These are phyloP conservation scores for Trichosporon inkin DNA, from an alignment of 1,284 basidiomycete species.

Conservation along the genomic window DNA sequence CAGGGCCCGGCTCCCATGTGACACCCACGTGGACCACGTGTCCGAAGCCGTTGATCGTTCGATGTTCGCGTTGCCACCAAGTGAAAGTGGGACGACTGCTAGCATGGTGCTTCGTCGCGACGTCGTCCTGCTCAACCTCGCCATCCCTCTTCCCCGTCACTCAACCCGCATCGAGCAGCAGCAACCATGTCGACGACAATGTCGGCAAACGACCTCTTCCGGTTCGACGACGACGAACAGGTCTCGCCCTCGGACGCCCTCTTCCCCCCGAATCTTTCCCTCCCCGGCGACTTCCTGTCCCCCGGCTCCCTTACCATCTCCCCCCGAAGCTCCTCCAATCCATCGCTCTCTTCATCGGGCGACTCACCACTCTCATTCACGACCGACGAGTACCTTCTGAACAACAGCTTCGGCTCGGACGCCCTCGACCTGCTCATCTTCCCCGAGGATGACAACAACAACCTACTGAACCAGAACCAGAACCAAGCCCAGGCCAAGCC, in stretches of 20 bases:
- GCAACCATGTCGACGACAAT: slow-evolving; percentile 21
- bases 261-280: slow-evolving; percentile 30
- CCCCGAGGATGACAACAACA: slow-evolving; percentile 21
- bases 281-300: slow-evolving; percentile 21
- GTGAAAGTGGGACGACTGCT: no score
- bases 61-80: no score
- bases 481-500: neutral
- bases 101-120: no score
- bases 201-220: slow-evolving; percentile 20
- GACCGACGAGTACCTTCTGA: slow-evolving; percentile 39
- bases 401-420: slow-evolving; percentile 27
- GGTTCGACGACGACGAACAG: slow-evolving; percentile 23
- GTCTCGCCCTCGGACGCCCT: slow-evolving; percentile 27
- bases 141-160: no score
- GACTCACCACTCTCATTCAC: slow-evolving; percentile 36
- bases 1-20: no score
- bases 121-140: no score
- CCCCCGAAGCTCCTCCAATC: slow-evolving; percentile 20
- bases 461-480: neutral
- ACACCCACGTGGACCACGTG: no score
- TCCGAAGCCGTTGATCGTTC: no score
- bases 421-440: slow-evolving; percentile 42
- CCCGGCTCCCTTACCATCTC: slow-evolving; percentile 16
- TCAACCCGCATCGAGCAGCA: neutral
- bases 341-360: slow-evolving; percentile 31